phyloP scores from a whole-genome alignment of 495 filamentous ascomycete species.

The Bacidia gigantensis region DNA sequence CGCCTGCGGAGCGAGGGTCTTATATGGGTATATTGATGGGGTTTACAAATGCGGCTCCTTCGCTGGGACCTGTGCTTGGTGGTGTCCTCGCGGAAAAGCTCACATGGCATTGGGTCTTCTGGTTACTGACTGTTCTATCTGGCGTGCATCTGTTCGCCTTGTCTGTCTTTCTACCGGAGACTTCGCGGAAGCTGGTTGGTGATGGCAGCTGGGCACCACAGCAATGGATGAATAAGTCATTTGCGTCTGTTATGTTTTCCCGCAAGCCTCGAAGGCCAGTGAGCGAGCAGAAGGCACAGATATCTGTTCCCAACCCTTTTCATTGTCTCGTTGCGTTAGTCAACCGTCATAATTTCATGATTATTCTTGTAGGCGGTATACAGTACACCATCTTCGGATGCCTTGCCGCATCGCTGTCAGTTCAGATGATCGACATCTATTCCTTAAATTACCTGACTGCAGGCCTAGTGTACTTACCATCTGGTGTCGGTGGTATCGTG shows the following conservation, averaged over 20 bases:
- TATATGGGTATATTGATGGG: constrained; percentile 25
- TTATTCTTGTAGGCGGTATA: no score
- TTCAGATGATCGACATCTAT: background rate
- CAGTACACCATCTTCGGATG: no score
- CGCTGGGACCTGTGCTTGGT: constrained; percentile 41
- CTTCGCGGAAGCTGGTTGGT: constrained; percentile 36
- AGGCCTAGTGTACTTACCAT: background rate
- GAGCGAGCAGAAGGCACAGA: no score
- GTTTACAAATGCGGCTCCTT: constrained; percentile 19
- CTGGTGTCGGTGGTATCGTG: background rate
- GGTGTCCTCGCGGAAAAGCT: constrained; percentile 36
- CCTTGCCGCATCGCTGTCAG: background rate
- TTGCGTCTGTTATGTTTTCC: no score
- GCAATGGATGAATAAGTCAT: no score
- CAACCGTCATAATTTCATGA: no score
- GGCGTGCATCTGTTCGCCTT: constrained; percentile 31
- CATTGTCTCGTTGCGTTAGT: no score
- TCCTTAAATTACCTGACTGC: background rate
- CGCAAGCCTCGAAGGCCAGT: no score
- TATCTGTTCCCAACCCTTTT: no score
- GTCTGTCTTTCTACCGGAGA: constrained; percentile 38
- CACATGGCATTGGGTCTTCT: constrained; percentile 46
- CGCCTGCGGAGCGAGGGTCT: constrained; percentile 22
- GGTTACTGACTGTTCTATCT: constrained; percentile 38
- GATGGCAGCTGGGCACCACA: constrained; percentile 30